Conservation (phyloP, 163 green algal species). For the Scenedesmus sp. region DNA sequence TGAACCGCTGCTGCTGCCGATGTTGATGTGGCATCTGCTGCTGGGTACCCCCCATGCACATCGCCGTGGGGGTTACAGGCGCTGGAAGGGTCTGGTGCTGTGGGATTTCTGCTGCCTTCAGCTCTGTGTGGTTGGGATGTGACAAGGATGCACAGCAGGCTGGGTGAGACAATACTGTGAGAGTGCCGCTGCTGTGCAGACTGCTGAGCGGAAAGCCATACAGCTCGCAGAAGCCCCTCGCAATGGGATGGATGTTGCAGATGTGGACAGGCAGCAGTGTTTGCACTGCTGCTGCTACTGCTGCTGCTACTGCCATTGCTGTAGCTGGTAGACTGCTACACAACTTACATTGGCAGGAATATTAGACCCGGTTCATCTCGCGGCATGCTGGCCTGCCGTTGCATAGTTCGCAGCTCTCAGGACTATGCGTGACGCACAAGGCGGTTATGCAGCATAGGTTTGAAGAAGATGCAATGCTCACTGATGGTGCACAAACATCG, state of each 20-base stretch:
- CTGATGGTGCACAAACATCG: background rate
- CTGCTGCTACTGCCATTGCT: too few relatives aligned
- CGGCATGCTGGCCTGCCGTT: background rate
- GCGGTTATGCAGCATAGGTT: too few relatives aligned
- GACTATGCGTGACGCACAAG: background rate
- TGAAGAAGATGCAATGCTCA: background rate
- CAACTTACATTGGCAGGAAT: background rate
- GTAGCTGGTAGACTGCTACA: background rate
- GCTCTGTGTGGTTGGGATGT: background rate
- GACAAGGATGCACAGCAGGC: background rate
- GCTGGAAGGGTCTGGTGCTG: background rate
- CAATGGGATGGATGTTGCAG: background rate
- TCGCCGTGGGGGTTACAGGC: background rate
- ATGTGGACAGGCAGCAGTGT: background rate
- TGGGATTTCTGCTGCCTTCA: background rate
- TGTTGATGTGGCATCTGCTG: background rate
- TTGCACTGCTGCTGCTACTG: background rate
- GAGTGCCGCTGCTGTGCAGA: background rate
- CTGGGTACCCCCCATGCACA: background rate
- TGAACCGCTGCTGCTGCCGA: background rate
- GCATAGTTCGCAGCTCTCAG: background rate
- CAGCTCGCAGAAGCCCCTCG: too few relatives aligned
- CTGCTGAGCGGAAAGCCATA: background rate
- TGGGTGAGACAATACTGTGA: background rate
- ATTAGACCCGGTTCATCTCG: background rate